Conservation (phyloP, 179 eudicot species). For the Gypsophila paniculata region DNA sequence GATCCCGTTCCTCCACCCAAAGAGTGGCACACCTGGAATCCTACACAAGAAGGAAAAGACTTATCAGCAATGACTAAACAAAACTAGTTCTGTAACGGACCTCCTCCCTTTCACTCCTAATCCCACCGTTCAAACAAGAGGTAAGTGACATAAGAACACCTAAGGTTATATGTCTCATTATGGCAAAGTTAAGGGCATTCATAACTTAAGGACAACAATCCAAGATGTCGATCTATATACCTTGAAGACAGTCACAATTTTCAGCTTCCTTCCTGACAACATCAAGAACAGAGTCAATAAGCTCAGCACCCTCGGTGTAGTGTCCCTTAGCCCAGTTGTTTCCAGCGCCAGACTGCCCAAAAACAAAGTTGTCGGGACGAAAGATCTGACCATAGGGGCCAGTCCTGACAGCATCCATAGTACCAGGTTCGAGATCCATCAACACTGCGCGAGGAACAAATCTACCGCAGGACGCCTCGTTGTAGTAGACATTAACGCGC, state of each 20-base stretch:
- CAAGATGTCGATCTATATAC: conserved; percentile 18
- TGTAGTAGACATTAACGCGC: conserved; percentile 63
- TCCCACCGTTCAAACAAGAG: neutral
- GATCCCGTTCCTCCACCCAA: conserved; percentile 85
- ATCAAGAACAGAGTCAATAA: conserved; percentile 59
- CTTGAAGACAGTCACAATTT: conserved; percentile 64
- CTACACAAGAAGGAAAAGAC: conserved; percentile 23
- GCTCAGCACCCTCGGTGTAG: conserved; percentile 64
- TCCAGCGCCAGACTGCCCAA: conserved; percentile 61
- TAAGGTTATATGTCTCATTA: neutral
- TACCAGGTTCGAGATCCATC: conserved; percentile 69
- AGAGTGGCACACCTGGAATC: conserved; percentile 82
- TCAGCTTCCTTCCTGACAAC: conserved; percentile 65
- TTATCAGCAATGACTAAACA: neutral
- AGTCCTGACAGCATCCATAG: conserved; percentile 61
- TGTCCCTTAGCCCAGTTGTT: conserved; percentile 67
- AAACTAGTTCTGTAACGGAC: neutral
- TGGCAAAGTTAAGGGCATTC: neutral
- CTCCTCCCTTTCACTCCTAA: neutral
- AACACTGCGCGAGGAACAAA: conserved; percentile 64
- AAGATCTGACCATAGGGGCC: conserved; percentile 63
- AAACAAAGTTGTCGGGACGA: conserved; percentile 58
- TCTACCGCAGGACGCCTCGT: conserved; percentile 63
- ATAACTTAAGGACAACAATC: neutral
- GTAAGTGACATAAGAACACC: neutral